A percentile compares a stretch with the other conserved stretches of the same genome.
Evolutionary conservation across 1,284 basidiomycete genomes (phyloP).

Genomic region (Pyrrhoderma noxium): DNA sequence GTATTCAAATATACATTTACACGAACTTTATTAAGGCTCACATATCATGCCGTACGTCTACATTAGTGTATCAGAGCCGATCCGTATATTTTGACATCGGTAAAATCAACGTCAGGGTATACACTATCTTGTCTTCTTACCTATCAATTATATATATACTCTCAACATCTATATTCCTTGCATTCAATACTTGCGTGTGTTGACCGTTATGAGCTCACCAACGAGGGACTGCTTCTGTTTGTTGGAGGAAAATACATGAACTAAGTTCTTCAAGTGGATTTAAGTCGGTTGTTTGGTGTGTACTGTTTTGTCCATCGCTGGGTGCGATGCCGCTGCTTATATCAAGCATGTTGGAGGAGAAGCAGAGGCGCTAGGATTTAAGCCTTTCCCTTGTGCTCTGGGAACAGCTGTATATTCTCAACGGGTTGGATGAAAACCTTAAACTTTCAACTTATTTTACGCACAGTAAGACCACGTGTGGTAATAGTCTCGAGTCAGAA

Average conservation of each 20-base stretch:
- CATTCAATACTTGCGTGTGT: conserved; percentile 5
- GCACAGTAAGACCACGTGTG: no score
- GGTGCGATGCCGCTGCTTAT: no score
- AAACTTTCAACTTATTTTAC: no score
- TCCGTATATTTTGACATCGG: background rate
- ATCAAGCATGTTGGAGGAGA: no score
- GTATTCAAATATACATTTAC: no score
- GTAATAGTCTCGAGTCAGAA: no score
- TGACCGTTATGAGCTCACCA: conserved; percentile 2
- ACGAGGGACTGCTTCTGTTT: conserved; percentile 20
- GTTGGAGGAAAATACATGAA: conserved; percentile 19
- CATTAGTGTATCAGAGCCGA: background rate
- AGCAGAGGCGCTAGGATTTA: no score
- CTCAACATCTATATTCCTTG: conserved; percentile 21
- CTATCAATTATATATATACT: no score
- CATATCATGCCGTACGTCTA: background rate
- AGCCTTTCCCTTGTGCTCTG: no score
- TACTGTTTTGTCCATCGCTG: conserved; percentile 6
- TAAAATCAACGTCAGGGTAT: background rate
- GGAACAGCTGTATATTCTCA: no score
- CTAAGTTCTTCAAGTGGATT: conserved; percentile 17
- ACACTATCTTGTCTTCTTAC: background rate
- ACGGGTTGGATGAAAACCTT: no score
- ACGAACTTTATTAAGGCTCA: no score
- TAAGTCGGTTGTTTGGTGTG: conserved; percentile 19